Evolutionary conservation across 139 green algal species (phyloP).

Genomic region (Monoraphidium neglectum): DNA sequence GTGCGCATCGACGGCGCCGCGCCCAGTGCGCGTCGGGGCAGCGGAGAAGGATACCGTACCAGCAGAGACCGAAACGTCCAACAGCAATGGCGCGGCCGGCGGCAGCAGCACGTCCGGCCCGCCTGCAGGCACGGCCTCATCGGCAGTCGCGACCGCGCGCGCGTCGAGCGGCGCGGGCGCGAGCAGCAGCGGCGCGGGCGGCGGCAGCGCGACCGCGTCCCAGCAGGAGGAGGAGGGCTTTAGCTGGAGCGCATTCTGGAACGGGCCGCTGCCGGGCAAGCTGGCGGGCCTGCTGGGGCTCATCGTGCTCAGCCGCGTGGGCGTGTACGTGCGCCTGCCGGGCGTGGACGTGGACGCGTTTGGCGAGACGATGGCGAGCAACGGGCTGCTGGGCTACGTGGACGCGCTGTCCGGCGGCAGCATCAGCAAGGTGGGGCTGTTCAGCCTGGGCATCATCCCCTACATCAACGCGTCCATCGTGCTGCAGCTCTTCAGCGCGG

Average conservation of each 20-base stretch:
- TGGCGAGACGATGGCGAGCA: slow-evolving; percentile 61
- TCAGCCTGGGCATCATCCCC: slow-evolving; percentile 98
- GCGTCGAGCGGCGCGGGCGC: too few relatives aligned
- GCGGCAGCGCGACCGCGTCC: background rate
- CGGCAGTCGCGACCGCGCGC: too few relatives aligned
- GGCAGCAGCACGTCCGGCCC: too few relatives aligned
- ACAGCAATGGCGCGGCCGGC: too few relatives aligned
- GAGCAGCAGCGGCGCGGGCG: background rate
- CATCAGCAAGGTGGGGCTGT: slow-evolving; percentile 82
- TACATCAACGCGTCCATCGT: slow-evolving; percentile 99
- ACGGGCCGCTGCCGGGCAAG: slow-evolving; percentile 79
- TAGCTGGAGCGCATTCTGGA: slow-evolving; percentile 61
- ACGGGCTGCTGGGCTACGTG: slow-evolving; percentile 91
- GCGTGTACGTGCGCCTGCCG: slow-evolving; percentile 93
- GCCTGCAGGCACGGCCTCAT: too few relatives aligned
- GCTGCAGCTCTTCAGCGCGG: slow-evolving; percentile 86
- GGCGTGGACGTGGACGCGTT: slow-evolving; percentile 91
- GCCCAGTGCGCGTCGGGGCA: too few relatives aligned
- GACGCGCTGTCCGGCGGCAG: slow-evolving; percentile 72
- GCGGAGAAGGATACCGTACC: too few relatives aligned
- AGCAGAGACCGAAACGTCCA: too few relatives aligned
- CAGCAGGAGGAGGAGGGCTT: slow-evolving; percentile 48
- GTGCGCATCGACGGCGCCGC: too few relatives aligned
- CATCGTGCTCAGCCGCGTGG: slow-evolving; percentile 85
- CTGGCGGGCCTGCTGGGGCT: slow-evolving; percentile 77